Base-by-base conservation (phyloP, 2,329 filamentous ascomycete genomes). In the Beauveria brongniartii region DNA sequence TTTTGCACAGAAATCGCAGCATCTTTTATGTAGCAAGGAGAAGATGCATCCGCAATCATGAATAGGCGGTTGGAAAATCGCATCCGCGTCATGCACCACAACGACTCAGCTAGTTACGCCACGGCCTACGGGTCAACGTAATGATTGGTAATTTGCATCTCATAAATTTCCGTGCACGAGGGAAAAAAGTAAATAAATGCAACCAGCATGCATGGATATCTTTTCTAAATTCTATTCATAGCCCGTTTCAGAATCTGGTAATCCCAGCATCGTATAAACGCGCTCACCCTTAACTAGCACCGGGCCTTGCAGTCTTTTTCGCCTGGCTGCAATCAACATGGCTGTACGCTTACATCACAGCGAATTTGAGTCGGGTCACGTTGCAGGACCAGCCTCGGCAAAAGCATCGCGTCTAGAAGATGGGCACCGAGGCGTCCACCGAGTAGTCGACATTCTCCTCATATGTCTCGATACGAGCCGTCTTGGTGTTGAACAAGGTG, bases 401-500 rank as follows among this genome's bases (percentile, higher is more conserved):
- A 47, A 6, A 24, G 44, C 9, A 14, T 16, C 14, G 5, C 22
- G 6, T 20, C 18, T 52, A 59, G 40, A 66, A 67, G 28, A 75
- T 57, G 6, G 72, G 71, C 59, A 76, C 64, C 5, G 52, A 28
- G 0, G 65, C 67, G 5, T 61, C 58, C 6, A 69, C 69, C 0
- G 52, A 64, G 37, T 67, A 73, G 59, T 75, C 73, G 16, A 73
- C 64, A 50, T 73, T 74, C 1, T 64, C 64, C 4, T 65, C 54
- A 1, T 54, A 26, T 1, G 67, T 69, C 65, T 78, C 76, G 40
- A 78, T 71, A 1, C 75, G 69, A 0, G 71, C 68, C 48, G 65
- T 41, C 30, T 69, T 73, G 1, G 77, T 73, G 7, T 72, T 72
- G 59, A 75, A 75, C 3, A 73, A 14, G 2, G 66, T 64, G 47